A percentile compares a stretch with the other conserved stretches of the same genome.
Evolutionary conservation across 192 early-diverging fungal species (phyloP).

Genomic region (Entomortierella chlamydospora): DNA sequence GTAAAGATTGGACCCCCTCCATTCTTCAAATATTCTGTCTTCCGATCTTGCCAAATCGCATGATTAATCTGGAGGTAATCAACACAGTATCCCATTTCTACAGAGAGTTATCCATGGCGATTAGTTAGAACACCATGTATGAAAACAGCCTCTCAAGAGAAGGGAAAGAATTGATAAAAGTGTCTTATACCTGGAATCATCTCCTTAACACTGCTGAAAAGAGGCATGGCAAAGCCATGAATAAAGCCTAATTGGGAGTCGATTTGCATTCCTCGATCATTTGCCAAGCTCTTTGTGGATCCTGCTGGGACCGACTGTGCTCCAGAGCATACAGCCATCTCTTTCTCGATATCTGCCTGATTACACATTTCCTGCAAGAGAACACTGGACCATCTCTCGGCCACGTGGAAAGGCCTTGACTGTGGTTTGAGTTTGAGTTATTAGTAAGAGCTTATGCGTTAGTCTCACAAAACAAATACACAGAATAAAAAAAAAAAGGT

Average conservation of each 20-base stretch:
- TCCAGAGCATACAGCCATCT: slow-evolving; percentile 61
- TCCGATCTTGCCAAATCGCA: slow-evolving; percentile 50
- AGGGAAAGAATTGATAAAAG: too few relatives aligned
- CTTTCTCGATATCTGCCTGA: slow-evolving; percentile 80
- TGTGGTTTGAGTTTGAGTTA: slow-evolving; percentile 16
- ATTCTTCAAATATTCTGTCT: slow-evolving; percentile 41
- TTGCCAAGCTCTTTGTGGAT: slow-evolving; percentile 63
- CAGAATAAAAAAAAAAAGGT: not conserved
- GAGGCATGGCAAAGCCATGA: slow-evolving; percentile 61
- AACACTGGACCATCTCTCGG: slow-evolving; percentile 74
- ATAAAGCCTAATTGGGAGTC: slow-evolving; percentile 68
- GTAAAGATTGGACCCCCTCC: slow-evolving; percentile 7
- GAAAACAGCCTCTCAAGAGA: too few relatives aligned
- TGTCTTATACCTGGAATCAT: slow-evolving; percentile 62
- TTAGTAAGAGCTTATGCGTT: not conserved
- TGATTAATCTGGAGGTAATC: slow-evolving; percentile 48
- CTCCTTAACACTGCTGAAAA: slow-evolving; percentile 60
- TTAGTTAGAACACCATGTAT: too few relatives aligned
- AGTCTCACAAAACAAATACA: not conserved
- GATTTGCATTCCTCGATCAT: slow-evolving; percentile 61
- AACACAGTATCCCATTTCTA: slow-evolving; percentile 57
- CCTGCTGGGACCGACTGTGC: slow-evolving; percentile 58
- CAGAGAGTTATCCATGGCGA: too few relatives aligned
- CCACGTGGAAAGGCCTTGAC: slow-evolving; percentile 77
- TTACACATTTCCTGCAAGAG: slow-evolving; percentile 76